Percentiles rank a stretch among this genome's conserved stretches.
Conservation (phyloP, 805 yeast species). For the Metschnikowia drakensbergensis region DNA sequence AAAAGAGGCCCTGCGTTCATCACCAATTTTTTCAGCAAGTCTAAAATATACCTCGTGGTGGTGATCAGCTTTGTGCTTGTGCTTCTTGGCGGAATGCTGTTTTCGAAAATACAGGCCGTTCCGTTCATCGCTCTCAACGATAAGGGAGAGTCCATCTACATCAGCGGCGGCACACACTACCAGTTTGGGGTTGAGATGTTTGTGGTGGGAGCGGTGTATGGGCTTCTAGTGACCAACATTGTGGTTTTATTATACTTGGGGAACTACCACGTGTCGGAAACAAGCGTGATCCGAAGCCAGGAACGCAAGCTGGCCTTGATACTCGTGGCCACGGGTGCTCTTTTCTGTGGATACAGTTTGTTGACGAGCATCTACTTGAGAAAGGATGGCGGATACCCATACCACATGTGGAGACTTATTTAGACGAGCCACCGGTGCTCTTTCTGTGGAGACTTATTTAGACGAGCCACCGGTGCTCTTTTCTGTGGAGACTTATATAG, state of each 20-base stretch:
- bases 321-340: conserved; percentile 20
- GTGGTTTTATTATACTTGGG: conserved; percentile 39
- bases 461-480: too few species aligned
- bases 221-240: conserved; percentile 41
- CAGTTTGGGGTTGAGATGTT: conserved; percentile 70
- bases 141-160: conserved; percentile 48
- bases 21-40: conserved; percentile 20
- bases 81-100: conserved; percentile 61
- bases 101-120: conserved; percentile 53
- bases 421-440: conserved; percentile 7
- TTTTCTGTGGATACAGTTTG: conserved; percentile 40
- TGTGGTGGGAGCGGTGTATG: conserved; percentile 49
- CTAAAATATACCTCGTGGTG: conserved; percentile 19
- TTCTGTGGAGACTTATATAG: too few species aligned
- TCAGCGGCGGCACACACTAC: conserved; percentile 62
- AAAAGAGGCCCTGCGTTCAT: conserved; percentile 38
- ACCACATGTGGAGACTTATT: conserved; percentile 29
- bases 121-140: conserved; percentile 59
- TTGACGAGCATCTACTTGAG: conserved; percentile 42
- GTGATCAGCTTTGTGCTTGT: conserved; percentile 40
- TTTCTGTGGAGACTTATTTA: too few species aligned
- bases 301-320: conserved; percentile 17
- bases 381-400: conserved; percentile 51
- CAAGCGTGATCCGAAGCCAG: conserved; percentile 20
- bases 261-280: conserved; percentile 23